Evolutionary conservation across 768 basidiomycete genomes (phyloP), one percentile per base, ranked within the genome.

Genomic region (Hemileccinum impolitum): DNA sequence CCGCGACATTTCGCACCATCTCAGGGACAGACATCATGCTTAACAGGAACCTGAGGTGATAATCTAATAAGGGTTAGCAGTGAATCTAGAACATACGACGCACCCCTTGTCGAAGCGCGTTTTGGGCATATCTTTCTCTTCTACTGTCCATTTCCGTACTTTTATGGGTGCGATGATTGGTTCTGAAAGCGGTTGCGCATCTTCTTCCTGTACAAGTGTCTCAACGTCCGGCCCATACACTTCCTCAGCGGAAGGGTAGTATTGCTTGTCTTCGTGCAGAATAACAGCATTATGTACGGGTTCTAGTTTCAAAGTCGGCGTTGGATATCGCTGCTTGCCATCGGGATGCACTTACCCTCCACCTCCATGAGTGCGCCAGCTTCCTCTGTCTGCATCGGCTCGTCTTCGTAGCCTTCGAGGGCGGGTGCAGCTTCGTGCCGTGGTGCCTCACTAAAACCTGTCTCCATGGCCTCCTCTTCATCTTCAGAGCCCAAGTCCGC

Each of bases 91-190:
- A 19, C 3, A 19, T 28, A 42, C 44, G 37, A 65, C 88, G 59
- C 66, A 96, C 92, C 89, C 85, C 72, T 94, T 94, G 73, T 98
- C 94, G 69, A 89, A 99, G n/a, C 96, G 83, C 51, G 94, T 98
- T 66, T 91, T 85, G 21, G 94, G 95, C 78, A 96, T 85, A 55
- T 86, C 88, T 70, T 95, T 95, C 72, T 96, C 93, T 63, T 95
- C 92, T 7, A 97, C 84, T 1, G 84, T 81, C 87, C 95, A 99
- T 77, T 86, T 93, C 52, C 94, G 80, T 43, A 93, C 85, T 73
- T 97, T 96, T 50, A 98, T 79, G 31, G 96, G 96, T 11, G 92
- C 93, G 55, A 99, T 77, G 52, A 99, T 94, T 17, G 96, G 96
- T 61, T 98, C 92, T 3, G 91, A 79, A 17, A 99, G 78, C 13